Conservation (phyloP, 371 early-diverging fungal genomes). For the Funneliformis caledonium region DNA sequence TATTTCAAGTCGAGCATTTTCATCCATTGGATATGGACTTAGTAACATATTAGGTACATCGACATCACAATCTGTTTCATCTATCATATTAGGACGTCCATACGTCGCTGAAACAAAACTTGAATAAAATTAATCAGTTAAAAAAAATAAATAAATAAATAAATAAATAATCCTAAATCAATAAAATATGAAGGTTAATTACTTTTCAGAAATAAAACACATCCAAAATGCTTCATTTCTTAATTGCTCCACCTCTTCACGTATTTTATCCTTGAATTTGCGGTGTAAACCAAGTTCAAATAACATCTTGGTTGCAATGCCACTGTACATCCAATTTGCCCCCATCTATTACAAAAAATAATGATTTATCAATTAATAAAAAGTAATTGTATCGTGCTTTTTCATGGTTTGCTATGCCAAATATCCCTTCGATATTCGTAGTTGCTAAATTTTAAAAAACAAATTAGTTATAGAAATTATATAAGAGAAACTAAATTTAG, state of each 20-base stretch:
- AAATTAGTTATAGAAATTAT: no score
- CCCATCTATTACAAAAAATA: neutral
- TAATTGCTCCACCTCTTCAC: slow-evolving; percentile 17
- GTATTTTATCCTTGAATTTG: slow-evolving; percentile 12
- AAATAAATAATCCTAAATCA: no score
- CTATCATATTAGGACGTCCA: slow-evolving; percentile 40
- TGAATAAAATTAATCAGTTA: neutral
- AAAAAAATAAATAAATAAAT: neutral
- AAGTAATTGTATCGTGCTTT: no score
- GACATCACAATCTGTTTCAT: slow-evolving; percentile 36
- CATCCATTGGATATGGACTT: slow-evolving; percentile 5
- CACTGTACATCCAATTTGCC: slow-evolving; percentile 29
- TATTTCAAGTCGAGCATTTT: slow-evolving; percentile 27
- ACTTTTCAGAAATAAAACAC: slow-evolving; percentile 40
- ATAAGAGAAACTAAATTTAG: no score
- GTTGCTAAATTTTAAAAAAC: no score
- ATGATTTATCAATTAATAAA: no score
- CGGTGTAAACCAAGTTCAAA: slow-evolving; percentile 39
- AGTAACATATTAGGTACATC: neutral
- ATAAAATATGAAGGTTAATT: neutral
- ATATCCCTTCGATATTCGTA: no score
- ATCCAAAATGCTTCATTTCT: slow-evolving; percentile 40
- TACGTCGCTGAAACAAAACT: slow-evolving; percentile 38
- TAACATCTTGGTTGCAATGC: slow-evolving; percentile 38
- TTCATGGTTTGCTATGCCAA: no score